Base-by-base conservation (phyloP, 2,329 filamentous ascomycete genomes). In the Raffaelea albimanens region DNA sequence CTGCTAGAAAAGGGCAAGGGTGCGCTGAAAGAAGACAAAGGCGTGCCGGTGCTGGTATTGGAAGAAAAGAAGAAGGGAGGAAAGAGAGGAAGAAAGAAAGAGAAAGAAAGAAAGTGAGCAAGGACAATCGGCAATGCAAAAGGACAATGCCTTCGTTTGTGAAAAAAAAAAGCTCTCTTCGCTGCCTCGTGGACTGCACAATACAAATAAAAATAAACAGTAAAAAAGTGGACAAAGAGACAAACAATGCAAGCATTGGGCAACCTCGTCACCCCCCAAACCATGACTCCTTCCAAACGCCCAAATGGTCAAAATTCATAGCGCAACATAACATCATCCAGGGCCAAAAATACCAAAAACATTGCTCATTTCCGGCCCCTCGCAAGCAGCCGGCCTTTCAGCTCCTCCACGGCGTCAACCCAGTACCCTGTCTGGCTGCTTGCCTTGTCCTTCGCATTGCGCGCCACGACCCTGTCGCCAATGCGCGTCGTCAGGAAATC, bases 401-500 rank as follows among this genome's bases (percentile, higher is more conserved):
- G 59, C 57, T 82, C 78, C 18, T 73, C 64, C 16, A 82, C 58
- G 13, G 72, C 71, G 53, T 73, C 69, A 47, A 71, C 72, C 80
- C 80, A 83, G 14, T 61, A 62, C 50, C 65, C 60, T 2, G 25
- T 40, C n/a, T 25, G 39, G 22, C 39, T 36, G 25, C 19, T 5
- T 50, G 68, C 65, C 55, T 56, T 62, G 50, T 52, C 58, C 5
- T 60, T 59, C 50, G 68, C 65, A 55, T 56, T 62, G 2, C 14
- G 16, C 2, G 53, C 61, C 52, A 48, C 61, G 51, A 63, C 59
- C n/a, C 45, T 55, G n/a, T 57, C 55, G 42, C 70, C 63, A 58
- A 83, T 66, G 60, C 74, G 71, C 33, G 73, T 73, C 13, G 68
- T 62, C 52, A 93, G 59, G 55, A 85, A 89, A 47, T 87, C 83